A percentile compares a stretch with the other conserved stretches of the same genome.
These are phyloP conservation scores for Boletus insuetus DNA, from an alignment of 768 basidiomycete species.

Conservation along the genomic window DNA sequence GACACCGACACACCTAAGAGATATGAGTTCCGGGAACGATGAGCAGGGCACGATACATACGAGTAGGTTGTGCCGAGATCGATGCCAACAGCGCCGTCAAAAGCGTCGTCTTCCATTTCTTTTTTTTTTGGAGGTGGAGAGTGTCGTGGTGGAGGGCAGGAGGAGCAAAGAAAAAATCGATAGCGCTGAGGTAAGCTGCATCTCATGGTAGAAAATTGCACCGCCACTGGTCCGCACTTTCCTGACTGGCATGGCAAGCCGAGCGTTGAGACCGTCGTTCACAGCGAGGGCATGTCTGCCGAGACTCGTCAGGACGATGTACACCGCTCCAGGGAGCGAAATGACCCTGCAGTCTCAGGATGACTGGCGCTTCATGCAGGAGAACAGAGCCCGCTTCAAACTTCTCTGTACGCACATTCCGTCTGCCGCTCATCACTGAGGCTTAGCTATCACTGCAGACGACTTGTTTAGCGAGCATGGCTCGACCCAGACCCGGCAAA, in stretches of 20 bases:
- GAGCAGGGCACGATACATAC: constrained; percentile 41
- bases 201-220: constrained; percentile 27
- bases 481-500: constrained; percentile 69
- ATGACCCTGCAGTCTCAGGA: constrained; percentile 43
- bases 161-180: constrained; percentile 36
- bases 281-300: constrained; percentile 23
- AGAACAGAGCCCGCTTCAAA: constrained; percentile 52
- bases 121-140: constrained; percentile 26
- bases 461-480: constrained; percentile 67
- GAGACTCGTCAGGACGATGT: constrained; percentile 26
- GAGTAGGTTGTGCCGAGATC: constrained; percentile 98
- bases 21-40: constrained; percentile 23
- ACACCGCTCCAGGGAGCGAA: constrained; percentile 28
- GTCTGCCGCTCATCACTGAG: constrained; percentile 4
- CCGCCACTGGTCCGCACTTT: constrained; percentile 25
- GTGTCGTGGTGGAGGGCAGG: constrained; percentile 34
- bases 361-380: constrained; percentile 67
- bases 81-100: constrained; percentile 96
- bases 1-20: constrained; percentile 89
- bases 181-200: constrained; percentile 55
- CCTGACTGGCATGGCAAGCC: constrained; percentile 26
- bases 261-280: constrained; percentile 21
- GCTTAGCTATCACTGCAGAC: constrained; percentile 39
- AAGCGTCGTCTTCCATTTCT: constrained; percentile 83
- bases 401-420: constrained; percentile 48